Evolutionary conservation across 179 eudicot genomes (phyloP), one percentile per base, ranked within the genome.

Genomic region (Dionaea muscipula): DNA sequence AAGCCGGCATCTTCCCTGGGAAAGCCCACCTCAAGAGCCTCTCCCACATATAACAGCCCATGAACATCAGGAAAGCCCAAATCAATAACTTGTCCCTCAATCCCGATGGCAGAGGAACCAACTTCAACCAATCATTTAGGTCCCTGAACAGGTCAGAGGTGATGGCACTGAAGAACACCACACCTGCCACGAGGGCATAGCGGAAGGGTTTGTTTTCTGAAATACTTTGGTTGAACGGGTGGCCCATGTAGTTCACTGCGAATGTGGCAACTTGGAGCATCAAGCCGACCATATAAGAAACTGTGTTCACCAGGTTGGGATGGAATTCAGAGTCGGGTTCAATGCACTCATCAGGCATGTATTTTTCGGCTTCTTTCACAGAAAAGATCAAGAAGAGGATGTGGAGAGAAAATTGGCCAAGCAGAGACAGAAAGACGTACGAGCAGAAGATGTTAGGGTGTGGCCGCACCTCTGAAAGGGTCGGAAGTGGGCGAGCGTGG

Each of bases 181-280:
- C 84, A 2, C 95, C 83, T 2, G 69, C 85, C 48, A 82, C 50
- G 45, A 90, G 83, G 12, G 95, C 94, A 38, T 66, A 76, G n/a
- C 50, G 39, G 59, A 90, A 90, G 1, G 97, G 91, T 31, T 62
- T 75, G 76, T 86, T 90, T 57, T 90, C 94, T 0, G 82, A 56
- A 8, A 90, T 80, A 65, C 95, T 90, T 77, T 86, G 94, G 64
- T 90, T 90, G 57, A 86, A 86, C 39, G 95, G 97, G 65, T 90
- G 97, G 1, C 97, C 97, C 81, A 84, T 90, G 73, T 90, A 90
- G 62, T 90, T 90, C 43, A 90, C 97, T 2, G 97, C 95, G 74
- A 90, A 90, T 20, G 95, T 90, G 23, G 97, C 95, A 55, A 90
- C 97, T 68, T 90, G 98, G 37, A 91, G 79, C 98, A 91, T 91